Base-by-base conservation (phyloP, 495 filamentous ascomycete species). In the Talaromyces nanjingensis region DNA sequence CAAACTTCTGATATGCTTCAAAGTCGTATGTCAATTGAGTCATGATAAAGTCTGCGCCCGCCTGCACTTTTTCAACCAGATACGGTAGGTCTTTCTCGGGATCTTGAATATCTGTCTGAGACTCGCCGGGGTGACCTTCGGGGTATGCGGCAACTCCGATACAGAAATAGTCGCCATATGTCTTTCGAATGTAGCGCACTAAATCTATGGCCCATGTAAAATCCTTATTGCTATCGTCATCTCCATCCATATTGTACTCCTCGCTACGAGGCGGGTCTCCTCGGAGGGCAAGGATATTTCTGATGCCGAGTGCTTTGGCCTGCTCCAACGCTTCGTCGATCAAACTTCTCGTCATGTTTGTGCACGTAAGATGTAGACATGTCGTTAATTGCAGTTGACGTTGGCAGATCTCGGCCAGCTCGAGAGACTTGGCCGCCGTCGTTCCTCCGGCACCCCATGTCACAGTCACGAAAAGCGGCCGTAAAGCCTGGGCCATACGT, bases 21-120 rank as follows among this genome's bases (percentile, higher is more conserved):
- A 90, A 82, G 69, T 98, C 92, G 73, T 93, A 98, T 77, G 97
- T 98, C 25, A 98, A 80, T 71, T 98, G 94, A n/a, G 96, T 98
- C 91, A 98, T 96, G 72, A 98, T 89, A 73, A 98, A 98, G 73
- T 98, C 96, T 22, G 93, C 96, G 0, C 94, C 94, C 4, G 94
- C 94, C 68, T 87, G 79, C 0, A 87, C 87, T 81, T 98, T 98
- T 64, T 97, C 92, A 31, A 97, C 83, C 56, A 98, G 79, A 70
- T 91, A 97, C 6, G 94, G 91, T 42, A 98, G 73, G 76, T 98
- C 94, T 52, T 87, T 86, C 65, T 83, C 80, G 0, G 91, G 80
- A 71, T 88, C 88, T 77, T 98, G 94, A 25, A 86, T 81, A 65
- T 89, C 84, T 49, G 88, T 86, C 76, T 92, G 87, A 45, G 87